Percentiles rank a stretch among this genome's conserved stretches.
phyloP scores from a whole-genome alignment of 305 asterid genomes.

The Solanum hybrid region DNA sequence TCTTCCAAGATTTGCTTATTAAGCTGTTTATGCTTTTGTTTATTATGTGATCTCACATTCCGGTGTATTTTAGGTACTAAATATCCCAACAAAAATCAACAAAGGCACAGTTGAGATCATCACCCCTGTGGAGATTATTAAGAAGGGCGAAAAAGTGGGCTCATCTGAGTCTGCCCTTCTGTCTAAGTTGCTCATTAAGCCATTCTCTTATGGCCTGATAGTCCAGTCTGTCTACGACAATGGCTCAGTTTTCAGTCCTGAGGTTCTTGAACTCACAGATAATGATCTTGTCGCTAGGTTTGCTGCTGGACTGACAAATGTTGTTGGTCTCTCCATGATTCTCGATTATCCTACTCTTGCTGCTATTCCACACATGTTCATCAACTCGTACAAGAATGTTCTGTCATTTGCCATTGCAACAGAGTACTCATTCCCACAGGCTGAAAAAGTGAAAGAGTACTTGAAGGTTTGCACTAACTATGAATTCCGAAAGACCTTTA shows the following conservation, averaged over 20 bases:
- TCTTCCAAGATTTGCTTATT: background rate
- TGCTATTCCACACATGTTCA: slow-evolving; percentile 22
- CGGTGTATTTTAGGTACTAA: slow-evolving; percentile 13
- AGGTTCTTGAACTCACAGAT: slow-evolving; percentile 26
- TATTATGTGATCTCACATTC: background rate
- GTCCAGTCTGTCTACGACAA: slow-evolving; percentile 26
- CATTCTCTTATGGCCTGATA: slow-evolving; percentile 30
- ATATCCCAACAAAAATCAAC: slow-evolving; percentile 33
- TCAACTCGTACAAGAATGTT: slow-evolving; percentile 25
- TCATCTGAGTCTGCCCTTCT: slow-evolving; percentile 32
- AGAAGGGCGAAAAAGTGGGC: slow-evolving; percentile 29
- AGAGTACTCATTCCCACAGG: slow-evolving; percentile 23
- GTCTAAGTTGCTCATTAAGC: slow-evolving; percentile 25
- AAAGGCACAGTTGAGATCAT: slow-evolving; percentile 30
- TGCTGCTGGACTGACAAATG: slow-evolving; percentile 19
- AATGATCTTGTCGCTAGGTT: slow-evolving; percentile 20
- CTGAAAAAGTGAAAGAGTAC: slow-evolving; percentile 23
- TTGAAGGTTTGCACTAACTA: slow-evolving; percentile 13
- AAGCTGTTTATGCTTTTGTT: background rate
- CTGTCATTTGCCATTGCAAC: slow-evolving; percentile 22
- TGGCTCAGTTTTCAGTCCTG: slow-evolving; percentile 29
- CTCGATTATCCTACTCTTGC: slow-evolving; percentile 22
- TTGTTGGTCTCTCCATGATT: slow-evolving; percentile 9
- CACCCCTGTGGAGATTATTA: slow-evolving; percentile 27
- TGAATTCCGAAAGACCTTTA: background rate